A percentile compares a stretch with the other conserved stretches of the same genome.
phyloP scores from a whole-genome alignment of 2,329 filamentous ascomycete genomes.

The Apiospora rasikravindrae region DNA sequence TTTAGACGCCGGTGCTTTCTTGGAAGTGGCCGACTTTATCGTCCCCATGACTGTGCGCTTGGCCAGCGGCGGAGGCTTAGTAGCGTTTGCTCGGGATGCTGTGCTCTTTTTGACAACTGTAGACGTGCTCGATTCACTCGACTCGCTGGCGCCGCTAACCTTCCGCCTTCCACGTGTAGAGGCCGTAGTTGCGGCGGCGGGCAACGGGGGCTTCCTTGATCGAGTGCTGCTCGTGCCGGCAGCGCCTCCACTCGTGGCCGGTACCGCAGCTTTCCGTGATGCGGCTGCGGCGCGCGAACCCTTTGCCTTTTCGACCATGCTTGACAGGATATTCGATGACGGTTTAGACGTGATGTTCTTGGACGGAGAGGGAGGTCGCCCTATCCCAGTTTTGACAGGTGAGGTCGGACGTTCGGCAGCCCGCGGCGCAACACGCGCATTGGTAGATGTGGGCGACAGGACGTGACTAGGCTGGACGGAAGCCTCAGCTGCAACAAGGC shows the following conservation, averaged over 20 bases:
- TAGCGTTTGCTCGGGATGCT: constrained; percentile 43
- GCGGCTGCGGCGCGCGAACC: constrained; percentile 52
- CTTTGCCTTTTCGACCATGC: constrained; percentile 67
- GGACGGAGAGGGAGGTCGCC: constrained; percentile 65
- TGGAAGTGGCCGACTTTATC: constrained; percentile 55
- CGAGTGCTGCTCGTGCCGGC: constrained; percentile 36
- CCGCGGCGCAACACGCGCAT: constrained; percentile 71
- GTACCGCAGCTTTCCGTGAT: constrained; percentile 53
- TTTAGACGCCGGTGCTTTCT: constrained; percentile 54
- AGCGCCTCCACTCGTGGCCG: constrained; percentile 46
- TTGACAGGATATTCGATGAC: constrained; percentile 52
- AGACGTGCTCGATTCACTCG: constrained; percentile 67
- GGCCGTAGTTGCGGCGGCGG: constrained; percentile 45
- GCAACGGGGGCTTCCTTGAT: constrained; percentile 43
- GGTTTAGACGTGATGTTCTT: constrained; percentile 54
- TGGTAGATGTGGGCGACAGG: constrained; percentile 82
- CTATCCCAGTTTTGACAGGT: constrained; percentile 62
- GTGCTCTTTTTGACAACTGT: constrained; percentile 66
- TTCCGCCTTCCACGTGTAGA: constrained; percentile 57
- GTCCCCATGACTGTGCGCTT: constrained; percentile 62
- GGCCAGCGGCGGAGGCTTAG: constrained; percentile 40
- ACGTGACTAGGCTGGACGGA: constrained; percentile 61
- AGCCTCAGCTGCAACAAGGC: constrained; percentile 46
- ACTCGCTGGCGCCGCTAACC: constrained; percentile 65
- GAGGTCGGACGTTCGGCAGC: constrained; percentile 50